These are phyloP conservation scores for Calonectria hawksworthii DNA, from an alignment of 2,329 filamentous ascomycete species.

Conservation along the genomic window DNA sequence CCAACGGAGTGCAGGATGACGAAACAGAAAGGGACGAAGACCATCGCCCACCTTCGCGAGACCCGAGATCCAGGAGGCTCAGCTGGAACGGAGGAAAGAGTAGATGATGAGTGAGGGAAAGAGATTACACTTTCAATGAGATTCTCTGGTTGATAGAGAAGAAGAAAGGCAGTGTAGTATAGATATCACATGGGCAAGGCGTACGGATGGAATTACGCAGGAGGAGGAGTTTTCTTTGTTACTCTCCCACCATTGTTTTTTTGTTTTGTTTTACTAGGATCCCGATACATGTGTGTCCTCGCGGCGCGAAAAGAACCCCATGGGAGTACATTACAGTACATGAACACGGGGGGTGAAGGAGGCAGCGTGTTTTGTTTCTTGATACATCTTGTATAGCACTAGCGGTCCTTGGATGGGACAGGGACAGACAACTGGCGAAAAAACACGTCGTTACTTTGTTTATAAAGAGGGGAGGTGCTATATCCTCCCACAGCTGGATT, in stretches of 20 bases:
- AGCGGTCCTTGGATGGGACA: constrained; percentile 16
- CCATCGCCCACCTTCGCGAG: constrained; percentile 25
- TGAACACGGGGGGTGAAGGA: not conserved
- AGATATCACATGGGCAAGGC: constrained; percentile 20
- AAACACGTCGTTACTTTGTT: constrained; percentile 2
- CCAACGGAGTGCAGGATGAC: constrained; percentile 36
- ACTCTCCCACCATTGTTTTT: not conserved
- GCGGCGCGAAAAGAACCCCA: constrained; percentile 1
- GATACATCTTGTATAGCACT: constrained; percentile 21
- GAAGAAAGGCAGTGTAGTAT: not conserved
- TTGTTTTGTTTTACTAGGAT: not conserved
- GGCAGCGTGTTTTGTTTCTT: constrained; percentile 9
- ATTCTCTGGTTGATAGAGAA: not conserved
- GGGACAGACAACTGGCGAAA: constrained; percentile 8
- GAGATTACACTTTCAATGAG: not conserved
- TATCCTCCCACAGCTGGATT: constrained; percentile 4
- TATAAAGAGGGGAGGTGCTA: not conserved
- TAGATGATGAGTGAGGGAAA: not conserved
- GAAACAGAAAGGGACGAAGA: constrained; percentile 40
- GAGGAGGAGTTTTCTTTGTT: constrained; percentile 13
- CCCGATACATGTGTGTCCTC: constrained; percentile 2
- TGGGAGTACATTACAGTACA: not conserved
- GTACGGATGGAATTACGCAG: constrained; percentile 15
- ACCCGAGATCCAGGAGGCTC: constrained; percentile 19
- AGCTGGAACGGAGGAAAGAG: constrained; percentile 23